These are phyloP conservation scores for Talaromyces adpressus DNA, from an alignment of 495 filamentous ascomycete genomes.

Conservation along the genomic window DNA sequence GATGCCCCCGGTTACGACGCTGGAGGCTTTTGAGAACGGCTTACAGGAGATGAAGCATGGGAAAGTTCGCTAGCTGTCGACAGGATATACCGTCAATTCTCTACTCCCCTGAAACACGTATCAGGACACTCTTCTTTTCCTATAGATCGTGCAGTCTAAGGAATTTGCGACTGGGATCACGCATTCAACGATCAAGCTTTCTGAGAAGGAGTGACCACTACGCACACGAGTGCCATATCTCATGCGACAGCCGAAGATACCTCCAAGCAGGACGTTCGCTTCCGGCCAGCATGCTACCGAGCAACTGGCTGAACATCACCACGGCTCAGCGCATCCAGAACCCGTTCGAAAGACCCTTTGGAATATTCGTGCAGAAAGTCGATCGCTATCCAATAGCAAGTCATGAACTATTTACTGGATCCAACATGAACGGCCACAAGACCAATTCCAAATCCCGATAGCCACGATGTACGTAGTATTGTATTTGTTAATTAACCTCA, in stretches of 20 bases:
- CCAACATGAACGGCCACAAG: neutral
- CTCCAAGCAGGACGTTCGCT: neutral
- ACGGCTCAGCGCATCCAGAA: neutral
- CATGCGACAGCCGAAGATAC: neutral
- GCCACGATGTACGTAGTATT: neutral
- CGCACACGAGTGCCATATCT: no score
- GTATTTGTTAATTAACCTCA: neutral
- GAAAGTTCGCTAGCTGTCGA: neutral
- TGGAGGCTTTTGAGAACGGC: slow-evolving; percentile 30
- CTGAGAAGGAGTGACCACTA: no score
- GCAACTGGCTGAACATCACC: neutral
- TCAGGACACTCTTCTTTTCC: neutral
- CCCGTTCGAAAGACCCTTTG: neutral
- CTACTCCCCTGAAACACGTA: no score
- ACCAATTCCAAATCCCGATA: neutral
- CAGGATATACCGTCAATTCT: neutral
- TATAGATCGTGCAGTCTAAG: neutral
- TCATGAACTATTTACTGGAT: neutral
- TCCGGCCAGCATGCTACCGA: neutral
- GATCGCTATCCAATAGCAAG: neutral
- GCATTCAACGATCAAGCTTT: no score
- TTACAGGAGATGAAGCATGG: slow-evolving; percentile 6
- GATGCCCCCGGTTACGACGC: slow-evolving; percentile 22
- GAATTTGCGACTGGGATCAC: neutral
- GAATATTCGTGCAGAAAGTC: neutral